phyloP scores from a whole-genome alignment of 176 grass and related monocot genomes.

The Musa schizocarpa region DNA sequence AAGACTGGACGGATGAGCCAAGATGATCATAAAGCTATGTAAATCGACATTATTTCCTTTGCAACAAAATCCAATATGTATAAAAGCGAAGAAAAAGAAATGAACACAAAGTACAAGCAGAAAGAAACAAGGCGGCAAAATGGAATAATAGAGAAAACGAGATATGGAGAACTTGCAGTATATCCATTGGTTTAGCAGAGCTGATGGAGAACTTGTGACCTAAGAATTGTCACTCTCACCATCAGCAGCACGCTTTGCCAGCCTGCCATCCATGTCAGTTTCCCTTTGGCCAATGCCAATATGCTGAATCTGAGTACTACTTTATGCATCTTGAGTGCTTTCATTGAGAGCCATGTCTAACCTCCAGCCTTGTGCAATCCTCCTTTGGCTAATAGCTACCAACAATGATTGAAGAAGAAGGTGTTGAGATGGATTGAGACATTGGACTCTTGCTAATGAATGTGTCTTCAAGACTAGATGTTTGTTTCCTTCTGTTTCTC shows the following conservation, averaged over 20 bases:
- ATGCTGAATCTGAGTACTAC: background rate
- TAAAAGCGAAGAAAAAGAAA: background rate
- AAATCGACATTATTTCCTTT: too few relatives aligned
- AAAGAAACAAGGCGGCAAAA: background rate
- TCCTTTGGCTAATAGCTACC: too few relatives aligned
- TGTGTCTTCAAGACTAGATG: too few relatives aligned
- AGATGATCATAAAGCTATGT: too few relatives aligned
- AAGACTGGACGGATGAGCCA: too few relatives aligned
- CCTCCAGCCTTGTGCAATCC: too few relatives aligned
- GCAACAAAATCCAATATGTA: background rate
- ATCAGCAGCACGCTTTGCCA: background rate
- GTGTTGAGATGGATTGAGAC: too few relatives aligned
- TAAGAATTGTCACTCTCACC: background rate
- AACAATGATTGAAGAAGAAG: too few relatives aligned
- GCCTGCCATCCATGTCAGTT: slow-evolving; percentile 7
- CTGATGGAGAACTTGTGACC: background rate
- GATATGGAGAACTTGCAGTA: background rate
- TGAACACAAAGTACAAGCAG: background rate
- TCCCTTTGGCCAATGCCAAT: slow-evolving; percentile 5
- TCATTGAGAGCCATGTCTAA: background rate
- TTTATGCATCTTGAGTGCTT: background rate
- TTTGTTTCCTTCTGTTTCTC: too few relatives aligned
- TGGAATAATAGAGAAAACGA: background rate
- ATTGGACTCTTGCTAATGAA: too few relatives aligned
- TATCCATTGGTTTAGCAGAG: background rate